Conservation (phyloP, 345 rosid species). For the Rhizophora apiculata region DNA sequence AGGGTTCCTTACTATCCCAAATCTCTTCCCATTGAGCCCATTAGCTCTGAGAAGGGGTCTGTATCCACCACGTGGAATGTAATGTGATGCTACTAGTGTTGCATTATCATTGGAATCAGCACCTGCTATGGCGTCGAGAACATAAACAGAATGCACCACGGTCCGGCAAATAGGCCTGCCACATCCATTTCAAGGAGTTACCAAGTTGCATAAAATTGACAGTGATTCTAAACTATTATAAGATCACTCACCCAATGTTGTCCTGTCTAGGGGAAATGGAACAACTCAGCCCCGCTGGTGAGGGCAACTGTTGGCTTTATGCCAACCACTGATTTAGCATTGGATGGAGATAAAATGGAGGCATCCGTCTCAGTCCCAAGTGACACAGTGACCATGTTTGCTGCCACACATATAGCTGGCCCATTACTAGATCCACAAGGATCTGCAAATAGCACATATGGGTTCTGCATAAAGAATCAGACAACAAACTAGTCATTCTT, state of each 20-base stretch:
- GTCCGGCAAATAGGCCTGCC: constrained; percentile 49
- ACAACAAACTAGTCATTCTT: too few species aligned
- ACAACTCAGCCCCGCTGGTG: constrained; percentile 64
- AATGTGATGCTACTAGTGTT: constrained; percentile 36
- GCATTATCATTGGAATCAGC: constrained; percentile 37
- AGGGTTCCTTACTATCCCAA: constrained; percentile 45
- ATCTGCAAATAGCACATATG: constrained; percentile 50
- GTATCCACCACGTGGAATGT: constrained; percentile 56
- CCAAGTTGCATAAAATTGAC: background rate
- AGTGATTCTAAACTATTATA: background rate
- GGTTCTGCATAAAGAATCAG: constrained; percentile 45
- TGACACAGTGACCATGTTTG: constrained; percentile 57
- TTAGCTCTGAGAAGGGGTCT: constrained; percentile 41
- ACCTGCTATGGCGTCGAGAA: constrained; percentile 46
- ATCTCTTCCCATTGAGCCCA: constrained; percentile 56
- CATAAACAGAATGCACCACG: constrained; percentile 40
- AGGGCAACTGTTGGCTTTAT: constrained; percentile 70
- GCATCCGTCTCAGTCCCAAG: constrained; percentile 75
- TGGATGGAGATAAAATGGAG: constrained; percentile 60
- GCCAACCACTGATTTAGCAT: constrained; percentile 57
- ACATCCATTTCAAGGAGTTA: background rate
- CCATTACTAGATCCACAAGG: constrained; percentile 78
- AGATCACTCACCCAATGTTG: constrained; percentile 43
- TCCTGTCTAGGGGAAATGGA: constrained; percentile 64
- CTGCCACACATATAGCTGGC: constrained; percentile 69